Evolutionary conservation across 345 rosid genomes (phyloP), one percentile per base, ranked within the genome.

Genomic region (Pseudoturritis turrita): DNA sequence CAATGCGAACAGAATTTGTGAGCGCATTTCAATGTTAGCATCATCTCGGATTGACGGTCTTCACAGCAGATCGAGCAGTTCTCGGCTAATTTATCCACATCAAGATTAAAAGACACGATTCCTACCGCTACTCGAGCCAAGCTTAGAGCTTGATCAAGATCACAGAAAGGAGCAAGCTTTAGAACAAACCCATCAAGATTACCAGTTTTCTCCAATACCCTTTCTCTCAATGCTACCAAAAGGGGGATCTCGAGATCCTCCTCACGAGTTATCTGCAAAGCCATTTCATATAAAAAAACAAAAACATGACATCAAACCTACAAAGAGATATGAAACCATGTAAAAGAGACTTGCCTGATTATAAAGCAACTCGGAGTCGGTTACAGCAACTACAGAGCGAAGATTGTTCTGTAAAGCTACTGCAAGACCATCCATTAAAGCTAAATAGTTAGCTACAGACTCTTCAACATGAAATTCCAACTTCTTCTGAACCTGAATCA

Each of bases 1-100:
- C 99, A 95, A 61, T 84, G 96, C 15, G 99, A 91, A 71, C 99
- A 95, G 83, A 91, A 95, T 65, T 82, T 88, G 86, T 95, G 96
- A 50, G 86, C 85, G 75, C 99, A 95, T 74, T 89, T 87, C 87
- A 95, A 47, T 17, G 80, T 76, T 13, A 89, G 68, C 90, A 87
- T 91, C 99, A 95, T 95, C 18, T 83, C 71, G 4, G 80, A 63
- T n/a, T 81, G 83, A 75, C 81, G 93, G 75, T 88, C 96, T 83
- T 91, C 96, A 17, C 96, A 87, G 81, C 99, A 95, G 64, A 95
- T 87, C 23, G 92, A 81, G 72, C 96, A 95, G 76, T 76, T 86
- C 74, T 88, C 91, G 8, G 43, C 69, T 62, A 80, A 60, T 33
- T 74, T 71, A 65, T 76, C 82, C 57, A 84, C 87, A 49, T 75